Evolutionary conservation across 805 yeast species (phyloP).

Genomic region (Candida loeiensis): DNA sequence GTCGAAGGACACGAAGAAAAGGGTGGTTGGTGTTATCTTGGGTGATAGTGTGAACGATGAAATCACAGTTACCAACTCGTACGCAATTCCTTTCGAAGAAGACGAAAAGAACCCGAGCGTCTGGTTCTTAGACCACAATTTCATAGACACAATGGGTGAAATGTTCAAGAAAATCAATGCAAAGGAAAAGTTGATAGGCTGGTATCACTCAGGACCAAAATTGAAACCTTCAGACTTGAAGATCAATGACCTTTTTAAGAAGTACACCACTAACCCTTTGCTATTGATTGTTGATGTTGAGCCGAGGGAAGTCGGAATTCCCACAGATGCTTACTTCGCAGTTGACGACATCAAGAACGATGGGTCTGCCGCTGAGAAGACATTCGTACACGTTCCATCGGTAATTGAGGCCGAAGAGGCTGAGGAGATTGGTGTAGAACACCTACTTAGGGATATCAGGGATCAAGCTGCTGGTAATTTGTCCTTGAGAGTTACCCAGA

Average conservation of each 20-base stretch:
- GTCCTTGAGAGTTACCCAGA: constrained; percentile 82
- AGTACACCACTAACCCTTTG: constrained; percentile 76
- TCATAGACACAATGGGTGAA: constrained; percentile 92
- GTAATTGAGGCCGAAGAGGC: constrained; percentile 97
- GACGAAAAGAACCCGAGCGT: constrained; percentile 88
- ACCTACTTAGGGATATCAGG: constrained; percentile 85
- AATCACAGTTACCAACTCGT: constrained; percentile 82
- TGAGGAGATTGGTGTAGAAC: constrained; percentile 98
- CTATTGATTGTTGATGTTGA: constrained; percentile 88
- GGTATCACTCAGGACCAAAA: constrained; percentile 99
- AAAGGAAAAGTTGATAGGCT: constrained; percentile 92
- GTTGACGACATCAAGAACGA: constrained; percentile 95
- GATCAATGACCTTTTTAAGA: constrained; percentile 84
- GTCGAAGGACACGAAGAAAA: constrained; percentile 62
- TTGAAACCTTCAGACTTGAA: constrained; percentile 82
- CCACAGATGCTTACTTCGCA: constrained; percentile 92
- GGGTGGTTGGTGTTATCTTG: constrained; percentile 91
- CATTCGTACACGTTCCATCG: constrained; percentile 91
- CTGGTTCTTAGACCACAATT: constrained; percentile 97
- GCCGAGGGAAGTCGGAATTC: constrained; percentile 81
- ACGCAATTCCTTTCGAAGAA: constrained; percentile 97
- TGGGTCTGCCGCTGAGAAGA: constrained; percentile 88
- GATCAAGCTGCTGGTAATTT: constrained; percentile 95
- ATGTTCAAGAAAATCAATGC: constrained; percentile 98
- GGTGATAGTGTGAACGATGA: constrained; percentile 65